Base-by-base conservation (phyloP, 164 flowering plant species). In the Cinnamomum chago region DNA sequence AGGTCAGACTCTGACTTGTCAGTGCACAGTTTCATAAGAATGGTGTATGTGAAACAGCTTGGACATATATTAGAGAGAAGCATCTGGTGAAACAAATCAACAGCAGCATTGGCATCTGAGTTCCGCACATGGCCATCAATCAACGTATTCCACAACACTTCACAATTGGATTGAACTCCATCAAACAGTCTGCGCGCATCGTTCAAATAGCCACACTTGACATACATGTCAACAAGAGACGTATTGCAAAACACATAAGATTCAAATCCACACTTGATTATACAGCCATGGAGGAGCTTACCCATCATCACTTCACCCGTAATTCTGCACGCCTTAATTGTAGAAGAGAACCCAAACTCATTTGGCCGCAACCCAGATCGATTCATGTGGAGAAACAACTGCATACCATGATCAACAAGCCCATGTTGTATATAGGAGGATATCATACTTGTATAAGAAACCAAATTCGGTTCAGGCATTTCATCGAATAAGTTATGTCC, bases 391-490 rank as follows among this genome's bases (percentile, higher is more conserved):
- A 14, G 70, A 33, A 77, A 78, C 33, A 75, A 10, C 33, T 75
- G 64, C 58, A 78, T 35, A 50, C 75, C 79, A 35, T 24, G 65
- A 64, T 80, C 73, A 25, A 62, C 76, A 27, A 75, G 72, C 67
- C 86, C 83, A 77, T 73, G 80, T 74, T 82, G 83, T 68, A 82
- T 80, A 58, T 81, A 85, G 0, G 85, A 84, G 30, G 73, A 72
- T n/a, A 89, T 85, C 83, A 86, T 81, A 17, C 85, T 82, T 58
- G 88, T 89, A 89, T 89, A 87, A 3, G 92, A 87, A 74, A 86
- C 83, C 28, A 83, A 83, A 68, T 77, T 78, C 70, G 81, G 84
- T 6, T 83, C 81, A 2, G 22, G 50, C 72, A 85, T 84, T 58
- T 73, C 85, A 24, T 76, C 77, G 72, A 86, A 88, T 55, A 85